phyloP scores from a whole-genome alignment of 768 basidiomycete species.

The Lactarius hengduanensis region DNA sequence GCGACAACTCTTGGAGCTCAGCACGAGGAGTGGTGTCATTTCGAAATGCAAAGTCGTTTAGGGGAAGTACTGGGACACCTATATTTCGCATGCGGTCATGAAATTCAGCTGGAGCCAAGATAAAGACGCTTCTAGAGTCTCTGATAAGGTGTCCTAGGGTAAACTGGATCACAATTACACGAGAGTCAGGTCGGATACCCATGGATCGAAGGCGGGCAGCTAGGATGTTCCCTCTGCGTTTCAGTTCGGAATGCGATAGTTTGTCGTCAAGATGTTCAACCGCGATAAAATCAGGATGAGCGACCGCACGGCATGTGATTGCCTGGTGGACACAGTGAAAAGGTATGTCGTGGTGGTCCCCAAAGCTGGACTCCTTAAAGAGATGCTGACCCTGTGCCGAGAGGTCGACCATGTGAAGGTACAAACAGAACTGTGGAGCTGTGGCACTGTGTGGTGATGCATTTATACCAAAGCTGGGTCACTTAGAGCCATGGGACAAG shows the following conservation, averaged over 20 bases:
- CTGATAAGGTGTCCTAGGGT: too few species aligned
- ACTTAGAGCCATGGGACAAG: too few species aligned
- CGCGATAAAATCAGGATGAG: constrained; percentile 45
- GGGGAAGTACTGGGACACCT: too few species aligned
- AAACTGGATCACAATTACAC: too few species aligned
- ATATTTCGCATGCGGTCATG: too few species aligned
- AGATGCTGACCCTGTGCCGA: constrained; percentile 42
- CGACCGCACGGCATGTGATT: constrained; percentile 47
- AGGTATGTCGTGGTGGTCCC: constrained; percentile 38
- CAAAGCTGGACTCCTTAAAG: constrained; percentile 48
- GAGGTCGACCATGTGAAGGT: constrained; percentile 33
- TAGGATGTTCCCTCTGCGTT: constrained; percentile 48
- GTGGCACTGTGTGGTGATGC: not conserved
- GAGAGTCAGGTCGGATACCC: constrained; percentile 46
- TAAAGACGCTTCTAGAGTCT: too few species aligned
- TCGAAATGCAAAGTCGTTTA: too few species aligned
- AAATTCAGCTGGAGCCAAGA: too few species aligned
- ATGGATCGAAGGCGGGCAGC: constrained; percentile 43
- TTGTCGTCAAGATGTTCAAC: constrained; percentile 48
- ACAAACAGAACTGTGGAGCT: constrained; percentile 2
- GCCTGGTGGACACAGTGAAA: constrained; percentile 57
- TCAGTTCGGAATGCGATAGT: constrained; percentile 53
- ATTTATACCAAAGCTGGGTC: not conserved
- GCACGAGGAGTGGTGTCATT: too few species aligned
- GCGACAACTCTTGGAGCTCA: too few species aligned